Evolutionary conservation across 202 grass and related monocot species (phyloP), one percentile per base, ranked within the genome.

Genomic region (Miscanthus sacchariflorus): DNA sequence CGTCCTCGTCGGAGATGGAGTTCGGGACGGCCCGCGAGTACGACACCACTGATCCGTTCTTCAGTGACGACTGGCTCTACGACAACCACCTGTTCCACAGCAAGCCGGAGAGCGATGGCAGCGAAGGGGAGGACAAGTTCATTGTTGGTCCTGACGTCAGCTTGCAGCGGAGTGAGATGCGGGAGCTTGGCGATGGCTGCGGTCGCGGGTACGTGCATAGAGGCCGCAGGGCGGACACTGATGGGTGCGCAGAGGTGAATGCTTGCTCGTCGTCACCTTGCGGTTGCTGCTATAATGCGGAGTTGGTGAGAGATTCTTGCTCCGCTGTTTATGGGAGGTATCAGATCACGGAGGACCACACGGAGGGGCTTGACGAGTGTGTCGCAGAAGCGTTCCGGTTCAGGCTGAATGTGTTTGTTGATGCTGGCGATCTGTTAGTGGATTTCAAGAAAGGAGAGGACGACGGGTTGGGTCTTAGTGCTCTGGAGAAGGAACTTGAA

Each of bases 61-160:
- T 98, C 85, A 46, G 80, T 27, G 91, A 92, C 21, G 87, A 76
- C 38, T 92, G 93, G 89, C 91, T 91, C 84, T 87, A 89, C 71
- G 90, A 93, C 28, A 90, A 90, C 19, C 38, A 23, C 48, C 69
- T 66, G 33, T 79, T 85, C 76, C 46, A 66, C 81, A 48, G 64
- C 69, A 74, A 89, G 49, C 49, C 45, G 43, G 82, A 69, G 27
- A 39, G 61, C 61, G 80, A 82, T 3, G 65, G 80, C 50, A 77
- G 77, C 52, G 79, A 83, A 2, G 93, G 88, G 80, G 92, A 95
- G 83, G 97, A 99, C 87, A 99, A 99, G 90, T 99, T 97, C 68
- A 82, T 97, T 12, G 83, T 90, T 66, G 88, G 46, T 9, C 81
- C 68, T 21, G 80, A 90, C 48, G 79, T 74, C 63, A 79, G 76